phyloP scores from a whole-genome alignment of 164 flowering plant species.

The Euptelea pleiosperma region DNA sequence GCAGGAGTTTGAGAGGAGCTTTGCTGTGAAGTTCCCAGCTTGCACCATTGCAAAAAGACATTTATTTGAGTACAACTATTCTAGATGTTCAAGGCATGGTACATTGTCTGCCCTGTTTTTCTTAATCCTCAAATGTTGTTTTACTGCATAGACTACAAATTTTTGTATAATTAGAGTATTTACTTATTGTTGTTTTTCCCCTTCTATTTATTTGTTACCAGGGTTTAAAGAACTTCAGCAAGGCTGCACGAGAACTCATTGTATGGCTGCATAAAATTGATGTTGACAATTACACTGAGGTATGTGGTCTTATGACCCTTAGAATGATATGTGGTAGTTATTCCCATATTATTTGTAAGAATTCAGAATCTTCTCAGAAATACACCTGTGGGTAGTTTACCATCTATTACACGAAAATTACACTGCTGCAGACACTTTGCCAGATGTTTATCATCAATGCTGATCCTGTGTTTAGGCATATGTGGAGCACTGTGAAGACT shows the following conservation, averaged over 20 bases:
- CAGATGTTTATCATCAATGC: conserved; percentile 92
- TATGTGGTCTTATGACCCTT: conserved; percentile 15
- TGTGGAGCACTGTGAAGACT: no score
- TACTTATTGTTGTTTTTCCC: background rate
- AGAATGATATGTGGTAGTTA: background rate
- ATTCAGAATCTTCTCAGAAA: background rate
- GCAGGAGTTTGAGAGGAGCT: no score
- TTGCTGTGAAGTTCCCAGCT: conserved; percentile 64
- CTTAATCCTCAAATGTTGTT: background rate
- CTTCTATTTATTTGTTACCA: conserved; percentile 8
- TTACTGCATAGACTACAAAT: background rate
- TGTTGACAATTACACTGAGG: conserved; percentile 85
- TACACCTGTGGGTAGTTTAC: background rate
- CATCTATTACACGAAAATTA: background rate
- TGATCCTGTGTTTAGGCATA: conserved; percentile 81
- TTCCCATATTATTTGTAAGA: background rate
- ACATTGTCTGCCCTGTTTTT: conserved; percentile 7
- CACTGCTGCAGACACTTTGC: conserved; percentile 60
- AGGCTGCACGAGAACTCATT: conserved; percentile 66
- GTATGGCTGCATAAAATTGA: conserved; percentile 75
- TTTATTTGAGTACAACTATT: conserved; percentile 61
- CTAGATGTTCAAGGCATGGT: conserved; percentile 78
- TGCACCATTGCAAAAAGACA: conserved; percentile 65
- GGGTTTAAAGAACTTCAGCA: conserved; percentile 61
- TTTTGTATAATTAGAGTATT: no score